Conservation (phyloP, 2,329 filamentous ascomycete species). For the Eutypa lata region DNA sequence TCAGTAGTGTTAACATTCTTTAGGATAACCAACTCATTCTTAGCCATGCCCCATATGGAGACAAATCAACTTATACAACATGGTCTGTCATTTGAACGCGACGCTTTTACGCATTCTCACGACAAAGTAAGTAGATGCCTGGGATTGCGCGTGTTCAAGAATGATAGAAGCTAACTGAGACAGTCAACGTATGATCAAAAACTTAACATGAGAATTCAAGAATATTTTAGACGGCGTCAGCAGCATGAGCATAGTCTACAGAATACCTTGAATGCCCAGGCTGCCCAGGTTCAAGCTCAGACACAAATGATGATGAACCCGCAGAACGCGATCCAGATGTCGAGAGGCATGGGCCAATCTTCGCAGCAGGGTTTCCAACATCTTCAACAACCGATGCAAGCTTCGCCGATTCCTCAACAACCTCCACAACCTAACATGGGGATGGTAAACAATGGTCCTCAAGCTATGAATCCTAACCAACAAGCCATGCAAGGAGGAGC, state of each 20-base stretch:
- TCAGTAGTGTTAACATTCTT: conserved; percentile 6
- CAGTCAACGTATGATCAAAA: conserved; percentile 50
- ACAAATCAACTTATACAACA: conserved; percentile 37
- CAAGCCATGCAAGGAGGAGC: conserved; percentile 36
- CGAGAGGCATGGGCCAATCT: conserved; percentile 47
- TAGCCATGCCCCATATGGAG: conserved; percentile 42
- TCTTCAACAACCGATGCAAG: conserved; percentile 58
- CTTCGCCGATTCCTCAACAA: conserved; percentile 49
- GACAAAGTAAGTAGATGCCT: conserved; percentile 42
- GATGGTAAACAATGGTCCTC: conserved; percentile 37
- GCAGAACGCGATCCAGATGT: conserved; percentile 47
- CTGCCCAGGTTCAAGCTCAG: conserved; percentile 35
- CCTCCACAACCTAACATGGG: conserved; percentile 36
- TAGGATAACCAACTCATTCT: conserved; percentile 50
- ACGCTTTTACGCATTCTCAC: conserved; percentile 41
- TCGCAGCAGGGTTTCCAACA: conserved; percentile 55
- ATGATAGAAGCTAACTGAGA: conserved; percentile 16
- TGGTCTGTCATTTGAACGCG: conserved; percentile 47
- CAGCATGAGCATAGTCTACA: conserved; percentile 47
- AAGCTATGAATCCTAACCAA: conserved; percentile 26
- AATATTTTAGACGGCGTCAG: conserved; percentile 50
- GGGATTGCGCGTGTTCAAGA: neutral
- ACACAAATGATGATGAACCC: conserved; percentile 51
- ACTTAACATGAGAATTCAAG: conserved; percentile 43
- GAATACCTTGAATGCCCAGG: conserved; percentile 45